Evolutionary conservation across 2,329 filamentous ascomycete genomes (phyloP).

Genomic region (Cladosporium colombiae): DNA sequence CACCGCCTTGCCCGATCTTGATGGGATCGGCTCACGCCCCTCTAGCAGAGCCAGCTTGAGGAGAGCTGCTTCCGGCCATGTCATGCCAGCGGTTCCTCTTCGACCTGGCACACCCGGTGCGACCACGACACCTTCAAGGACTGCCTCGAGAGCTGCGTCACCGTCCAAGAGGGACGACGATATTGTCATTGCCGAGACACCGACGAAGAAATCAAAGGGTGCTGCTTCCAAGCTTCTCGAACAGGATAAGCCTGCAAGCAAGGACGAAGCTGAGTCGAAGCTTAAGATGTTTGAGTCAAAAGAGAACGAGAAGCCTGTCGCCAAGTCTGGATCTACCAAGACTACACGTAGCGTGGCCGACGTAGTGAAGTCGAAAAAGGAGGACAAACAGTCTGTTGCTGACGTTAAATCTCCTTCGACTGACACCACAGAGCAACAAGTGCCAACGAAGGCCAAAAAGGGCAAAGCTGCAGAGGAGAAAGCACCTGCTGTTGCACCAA

Average conservation of each 20-base stretch:
- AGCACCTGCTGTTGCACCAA: not conserved
- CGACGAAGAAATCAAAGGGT: slow-evolving; percentile 24
- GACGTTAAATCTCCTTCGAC: not conserved
- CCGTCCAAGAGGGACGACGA: slow-evolving; percentile 27
- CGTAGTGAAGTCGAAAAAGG: slow-evolving; percentile 14
- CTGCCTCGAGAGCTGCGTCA: slow-evolving; percentile 16
- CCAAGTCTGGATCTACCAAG: slow-evolving; percentile 22
- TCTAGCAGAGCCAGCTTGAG: slow-evolving; percentile 39
- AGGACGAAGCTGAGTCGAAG: not conserved
- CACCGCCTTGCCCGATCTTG: slow-evolving; percentile 30
- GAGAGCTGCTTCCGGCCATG: slow-evolving; percentile 33
- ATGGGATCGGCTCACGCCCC: slow-evolving; percentile 31
- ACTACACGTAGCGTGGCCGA: slow-evolving; percentile 13
- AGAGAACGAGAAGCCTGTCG: slow-evolving; percentile 26
- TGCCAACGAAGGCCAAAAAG: not conserved
- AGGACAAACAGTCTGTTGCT: not conserved
- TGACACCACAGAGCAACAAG: not conserved
- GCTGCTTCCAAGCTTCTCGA: slow-evolving; percentile 9
- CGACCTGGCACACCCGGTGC: slow-evolving; percentile 41
- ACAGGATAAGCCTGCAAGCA: not conserved
- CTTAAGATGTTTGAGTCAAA: not conserved
- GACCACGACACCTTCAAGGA: slow-evolving; percentile 35
- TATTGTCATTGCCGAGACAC: slow-evolving; percentile 23
- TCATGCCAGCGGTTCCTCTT: slow-evolving; percentile 43
- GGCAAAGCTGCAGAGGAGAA: slow-evolving; percentile 11